Conservation (phyloP, 106 monocot species). For the Phalaenopsis aphrodite region DNA sequence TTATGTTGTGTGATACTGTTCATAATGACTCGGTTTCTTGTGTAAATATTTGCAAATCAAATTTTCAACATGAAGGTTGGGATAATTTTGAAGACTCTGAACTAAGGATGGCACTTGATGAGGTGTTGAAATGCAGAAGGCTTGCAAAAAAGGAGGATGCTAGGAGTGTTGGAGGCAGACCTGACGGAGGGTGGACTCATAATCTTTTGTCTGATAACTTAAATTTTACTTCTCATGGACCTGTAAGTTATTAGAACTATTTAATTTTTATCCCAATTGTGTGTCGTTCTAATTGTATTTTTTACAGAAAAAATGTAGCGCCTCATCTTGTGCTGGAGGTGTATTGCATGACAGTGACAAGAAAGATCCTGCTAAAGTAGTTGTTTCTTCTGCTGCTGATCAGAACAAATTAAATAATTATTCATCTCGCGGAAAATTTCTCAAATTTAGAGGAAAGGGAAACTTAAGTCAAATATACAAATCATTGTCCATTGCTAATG, state of each 20-base stretch:
- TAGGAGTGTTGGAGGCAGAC: constrained; percentile 18
- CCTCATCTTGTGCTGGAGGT: constrained; percentile 12
- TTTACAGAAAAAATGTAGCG: constrained; percentile 14
- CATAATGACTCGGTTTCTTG: constrained; percentile 6
- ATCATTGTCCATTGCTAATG: constrained; percentile 69
- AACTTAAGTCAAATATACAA: constrained; percentile 29
- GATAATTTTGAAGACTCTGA: constrained; percentile 74
- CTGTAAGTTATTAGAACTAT: constrained; percentile 19
- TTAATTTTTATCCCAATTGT: not conserved
- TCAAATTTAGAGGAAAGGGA: constrained; percentile 18
- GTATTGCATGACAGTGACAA: constrained; percentile 11
- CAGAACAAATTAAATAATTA: constrained; percentile 21
- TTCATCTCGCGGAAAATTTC: constrained; percentile 27
- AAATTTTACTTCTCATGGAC: constrained; percentile 15
- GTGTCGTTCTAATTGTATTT: not conserved
- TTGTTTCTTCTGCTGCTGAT: constrained; percentile 4
- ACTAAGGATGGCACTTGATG: constrained; percentile 61
- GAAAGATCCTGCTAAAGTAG: not conserved
- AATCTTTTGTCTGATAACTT: constrained; percentile 6
- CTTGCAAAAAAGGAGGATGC: constrained; percentile 31
- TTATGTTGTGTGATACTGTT: constrained; percentile 1
- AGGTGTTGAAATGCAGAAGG: constrained; percentile 58
- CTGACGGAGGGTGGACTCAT: constrained; percentile 25
- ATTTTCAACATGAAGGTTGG: constrained; percentile 32
- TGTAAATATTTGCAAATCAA: constrained; percentile 11